Conservation (phyloP, 768 basidiomycete genomes). For the Suillus hirtellus region DNA sequence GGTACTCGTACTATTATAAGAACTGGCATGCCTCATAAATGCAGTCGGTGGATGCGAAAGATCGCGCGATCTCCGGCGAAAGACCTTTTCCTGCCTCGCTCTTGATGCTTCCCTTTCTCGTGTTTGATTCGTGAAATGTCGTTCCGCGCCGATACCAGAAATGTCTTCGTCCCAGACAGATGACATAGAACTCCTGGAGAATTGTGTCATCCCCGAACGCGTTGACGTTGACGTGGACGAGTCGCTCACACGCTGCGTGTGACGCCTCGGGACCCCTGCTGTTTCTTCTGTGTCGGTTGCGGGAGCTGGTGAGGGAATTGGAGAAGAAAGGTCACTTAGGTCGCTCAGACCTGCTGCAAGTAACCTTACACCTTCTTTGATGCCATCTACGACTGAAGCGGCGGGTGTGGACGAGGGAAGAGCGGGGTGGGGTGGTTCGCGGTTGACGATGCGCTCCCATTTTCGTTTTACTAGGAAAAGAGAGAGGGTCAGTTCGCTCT, state of each 20-base stretch:
- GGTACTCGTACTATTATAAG: slow-evolving; percentile 1
- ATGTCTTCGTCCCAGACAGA: slow-evolving; percentile 41
- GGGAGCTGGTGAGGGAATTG: slow-evolving; percentile 16
- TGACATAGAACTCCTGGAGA: slow-evolving; percentile 48
- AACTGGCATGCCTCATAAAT: slow-evolving; percentile 6
- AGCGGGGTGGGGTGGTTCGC: slow-evolving; percentile 23
- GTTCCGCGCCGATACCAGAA: slow-evolving; percentile 9
- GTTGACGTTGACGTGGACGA: slow-evolving; percentile 34
- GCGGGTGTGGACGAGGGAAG: background rate
- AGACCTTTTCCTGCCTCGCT: slow-evolving; percentile 16
- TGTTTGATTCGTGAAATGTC: slow-evolving; percentile 11
- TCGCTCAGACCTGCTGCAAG: slow-evolving; percentile 48
- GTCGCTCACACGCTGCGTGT: slow-evolving; percentile 17
- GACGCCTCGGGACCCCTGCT: slow-evolving; percentile 20
- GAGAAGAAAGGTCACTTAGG: slow-evolving; percentile 26
- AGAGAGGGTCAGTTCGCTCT: background rate
- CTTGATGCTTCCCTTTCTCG: slow-evolving; percentile 27
- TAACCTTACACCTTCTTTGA: slow-evolving; percentile 66
- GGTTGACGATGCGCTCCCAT: slow-evolving; percentile 79
- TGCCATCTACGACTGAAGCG: slow-evolving; percentile 52
- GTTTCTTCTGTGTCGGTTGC: slow-evolving; percentile 20
- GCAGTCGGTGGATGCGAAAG: slow-evolving; percentile 6
- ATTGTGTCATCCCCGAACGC: slow-evolving; percentile 31
- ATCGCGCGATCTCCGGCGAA: slow-evolving; percentile 32
- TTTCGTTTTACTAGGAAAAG: slow-evolving; percentile 64